Evolutionary conservation across 31 red algal species (phyloP).

Genomic region (Pterothamnion heteromorphum): DNA sequence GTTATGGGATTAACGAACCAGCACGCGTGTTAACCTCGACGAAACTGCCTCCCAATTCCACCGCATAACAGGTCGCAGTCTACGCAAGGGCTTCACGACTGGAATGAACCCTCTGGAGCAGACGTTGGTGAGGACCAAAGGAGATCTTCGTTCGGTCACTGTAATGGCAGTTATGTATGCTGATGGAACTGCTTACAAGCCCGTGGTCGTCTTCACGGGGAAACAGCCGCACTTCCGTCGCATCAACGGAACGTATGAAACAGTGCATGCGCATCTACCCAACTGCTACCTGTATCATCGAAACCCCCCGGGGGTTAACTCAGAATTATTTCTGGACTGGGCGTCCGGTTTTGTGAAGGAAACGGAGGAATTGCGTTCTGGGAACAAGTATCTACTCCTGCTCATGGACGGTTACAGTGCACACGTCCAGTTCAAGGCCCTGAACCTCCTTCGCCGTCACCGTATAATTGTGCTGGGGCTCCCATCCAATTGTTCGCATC

Average conservation of each 20-base stretch:
- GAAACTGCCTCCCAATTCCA: no score
- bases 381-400: neutral
- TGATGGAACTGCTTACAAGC: neutral
- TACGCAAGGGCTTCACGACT: no score
- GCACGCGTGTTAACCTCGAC: no score
- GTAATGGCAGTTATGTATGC: conserved; percentile 47
- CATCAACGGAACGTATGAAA: neutral
- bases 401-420: conserved; percentile 48
- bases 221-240: conserved; percentile 35
- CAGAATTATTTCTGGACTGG: conserved; percentile 35
- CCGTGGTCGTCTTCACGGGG: conserved; percentile 14
- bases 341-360: neutral
- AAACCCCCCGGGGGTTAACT: conserved; percentile 5
- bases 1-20: conserved; percentile 27
- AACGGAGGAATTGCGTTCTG: neutral
- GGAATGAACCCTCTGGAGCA: no score
- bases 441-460: conserved; percentile 15
- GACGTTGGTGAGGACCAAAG: conserved; percentile 17
- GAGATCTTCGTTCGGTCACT: conserved; percentile 16
- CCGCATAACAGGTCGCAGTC: no score
- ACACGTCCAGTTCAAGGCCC: neutral
- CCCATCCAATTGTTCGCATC: conserved; percentile 23
- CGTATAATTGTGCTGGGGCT: conserved; percentile 17
- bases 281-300: neutral
- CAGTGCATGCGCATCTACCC: neutral